These are phyloP conservation scores for Leccinum uliginosum DNA, from an alignment of 768 basidiomycete species.

Conservation along the genomic window DNA sequence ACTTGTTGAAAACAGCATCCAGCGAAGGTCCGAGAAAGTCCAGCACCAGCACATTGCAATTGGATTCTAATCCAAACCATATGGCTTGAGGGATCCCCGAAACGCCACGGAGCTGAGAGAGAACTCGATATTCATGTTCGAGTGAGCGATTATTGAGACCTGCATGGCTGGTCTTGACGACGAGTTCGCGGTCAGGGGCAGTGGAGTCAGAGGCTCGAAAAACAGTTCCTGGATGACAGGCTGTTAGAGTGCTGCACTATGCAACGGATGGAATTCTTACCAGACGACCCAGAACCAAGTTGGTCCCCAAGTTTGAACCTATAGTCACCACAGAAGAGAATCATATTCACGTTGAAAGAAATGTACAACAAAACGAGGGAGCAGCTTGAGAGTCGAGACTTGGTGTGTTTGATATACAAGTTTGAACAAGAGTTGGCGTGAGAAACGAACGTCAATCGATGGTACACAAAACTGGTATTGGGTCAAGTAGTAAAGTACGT, in stretches of 20 bases:
- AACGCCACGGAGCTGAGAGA: background rate
- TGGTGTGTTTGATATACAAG: no score
- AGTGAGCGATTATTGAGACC: background rate
- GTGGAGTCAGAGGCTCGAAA: background rate
- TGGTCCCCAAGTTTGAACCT: background rate
- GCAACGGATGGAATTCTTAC: no score
- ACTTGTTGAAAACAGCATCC: background rate
- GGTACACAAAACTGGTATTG: no score
- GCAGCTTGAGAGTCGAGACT: no score
- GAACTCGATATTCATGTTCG: background rate
- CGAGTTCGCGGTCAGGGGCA: background rate
- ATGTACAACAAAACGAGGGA: no score
- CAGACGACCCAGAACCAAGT: background rate
- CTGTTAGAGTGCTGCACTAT: no score
- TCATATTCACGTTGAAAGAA: background rate
- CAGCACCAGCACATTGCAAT: background rate
- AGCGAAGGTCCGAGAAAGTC: background rate
- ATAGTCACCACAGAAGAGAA: background rate
- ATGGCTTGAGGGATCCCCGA: background rate
- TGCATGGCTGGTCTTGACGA: background rate
- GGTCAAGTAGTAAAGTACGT: no score
- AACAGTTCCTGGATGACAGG: background rate
- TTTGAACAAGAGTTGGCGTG: no score
- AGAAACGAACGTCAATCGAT: no score
- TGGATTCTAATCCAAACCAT: background rate